phyloP scores from a whole-genome alignment of 148 eudicot species.

The Vaccinium macrocarpon region DNA sequence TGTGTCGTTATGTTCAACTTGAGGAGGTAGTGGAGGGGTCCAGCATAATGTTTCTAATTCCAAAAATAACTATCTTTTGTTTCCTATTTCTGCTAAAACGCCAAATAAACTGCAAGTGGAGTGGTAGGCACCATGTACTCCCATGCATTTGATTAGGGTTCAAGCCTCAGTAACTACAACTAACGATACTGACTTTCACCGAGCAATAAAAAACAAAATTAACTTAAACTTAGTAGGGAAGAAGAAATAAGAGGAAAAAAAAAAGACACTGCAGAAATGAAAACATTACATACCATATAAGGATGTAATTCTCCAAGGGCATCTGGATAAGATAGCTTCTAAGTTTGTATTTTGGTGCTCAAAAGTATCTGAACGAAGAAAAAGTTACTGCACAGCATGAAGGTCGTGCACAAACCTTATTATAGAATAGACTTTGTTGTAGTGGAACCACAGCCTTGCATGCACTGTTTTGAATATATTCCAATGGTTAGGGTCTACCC shows the following conservation, averaged over 20 bases:
- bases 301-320: not conserved
- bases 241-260: not conserved
- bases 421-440: not conserved
- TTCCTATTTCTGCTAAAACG: not conserved
- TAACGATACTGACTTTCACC: too few relatives aligned
- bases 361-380: not conserved
- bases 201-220: too few relatives aligned
- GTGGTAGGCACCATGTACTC: too few relatives aligned
- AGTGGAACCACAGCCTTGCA: conserved; percentile 14
- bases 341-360: not conserved
- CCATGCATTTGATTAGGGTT: too few relatives aligned
- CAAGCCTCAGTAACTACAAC: too few relatives aligned
- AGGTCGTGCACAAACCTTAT: conserved; percentile 6
- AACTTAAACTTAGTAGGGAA: not conserved
- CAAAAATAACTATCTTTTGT: not conserved
- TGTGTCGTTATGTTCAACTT: not conserved
- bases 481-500: not conserved
- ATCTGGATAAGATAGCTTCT: not conserved
- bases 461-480: not conserved
- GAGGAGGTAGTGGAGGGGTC: not conserved
- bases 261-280: not conserved
- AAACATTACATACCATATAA: not conserved
- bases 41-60: not conserved
- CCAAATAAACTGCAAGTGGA: not conserved
- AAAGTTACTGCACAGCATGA: not conserved